Evolutionary conservation across 1,139 yeast species (phyloP).

Genomic region (Saccharomyces uvarum): DNA sequence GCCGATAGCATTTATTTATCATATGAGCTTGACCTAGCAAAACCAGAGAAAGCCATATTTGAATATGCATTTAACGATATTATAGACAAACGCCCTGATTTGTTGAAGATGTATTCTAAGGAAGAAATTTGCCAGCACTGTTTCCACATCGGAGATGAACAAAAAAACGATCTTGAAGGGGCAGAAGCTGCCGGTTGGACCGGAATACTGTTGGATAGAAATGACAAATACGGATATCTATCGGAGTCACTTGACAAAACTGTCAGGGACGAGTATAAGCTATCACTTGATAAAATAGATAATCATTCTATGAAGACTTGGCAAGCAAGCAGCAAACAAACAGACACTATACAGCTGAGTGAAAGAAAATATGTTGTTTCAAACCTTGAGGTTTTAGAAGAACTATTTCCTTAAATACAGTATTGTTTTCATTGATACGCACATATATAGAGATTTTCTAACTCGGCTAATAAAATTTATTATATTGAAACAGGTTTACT

Average conservation of each 20-base stretch:
- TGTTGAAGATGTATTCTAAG: constrained; percentile 8
- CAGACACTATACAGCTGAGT: constrained; percentile 17
- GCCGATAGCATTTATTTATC: constrained; percentile 40
- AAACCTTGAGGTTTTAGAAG: constrained; percentile 17
- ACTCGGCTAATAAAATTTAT: background rate
- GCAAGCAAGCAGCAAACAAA: constrained; percentile 14
- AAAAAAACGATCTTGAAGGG: constrained; percentile 46
- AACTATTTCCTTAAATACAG: constrained; percentile 7
- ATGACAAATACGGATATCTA: constrained; percentile 24
- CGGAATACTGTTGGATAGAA: constrained; percentile 47
- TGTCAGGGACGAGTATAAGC: constrained; percentile 15
- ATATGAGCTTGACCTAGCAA: constrained; percentile 46
- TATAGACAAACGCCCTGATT: constrained; percentile 12
- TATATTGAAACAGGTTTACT: background rate
- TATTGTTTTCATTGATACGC: background rate
- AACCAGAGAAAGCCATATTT: constrained; percentile 47
- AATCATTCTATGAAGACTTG: constrained; percentile 17
- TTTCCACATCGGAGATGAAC: constrained; percentile 67
- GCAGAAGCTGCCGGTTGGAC: constrained; percentile 54
- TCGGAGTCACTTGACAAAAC: constrained; percentile 4
- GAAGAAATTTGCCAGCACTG: constrained; percentile 27
- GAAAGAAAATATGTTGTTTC: constrained; percentile 19
- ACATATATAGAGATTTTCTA: background rate
- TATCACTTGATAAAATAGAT: constrained; percentile 25
- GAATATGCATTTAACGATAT: constrained; percentile 34